A percentile compares a stretch with the other conserved stretches of the same genome.
Evolutionary conservation across 768 basidiomycete genomes (phyloP).

Genomic region (Dentipellis sp.): DNA sequence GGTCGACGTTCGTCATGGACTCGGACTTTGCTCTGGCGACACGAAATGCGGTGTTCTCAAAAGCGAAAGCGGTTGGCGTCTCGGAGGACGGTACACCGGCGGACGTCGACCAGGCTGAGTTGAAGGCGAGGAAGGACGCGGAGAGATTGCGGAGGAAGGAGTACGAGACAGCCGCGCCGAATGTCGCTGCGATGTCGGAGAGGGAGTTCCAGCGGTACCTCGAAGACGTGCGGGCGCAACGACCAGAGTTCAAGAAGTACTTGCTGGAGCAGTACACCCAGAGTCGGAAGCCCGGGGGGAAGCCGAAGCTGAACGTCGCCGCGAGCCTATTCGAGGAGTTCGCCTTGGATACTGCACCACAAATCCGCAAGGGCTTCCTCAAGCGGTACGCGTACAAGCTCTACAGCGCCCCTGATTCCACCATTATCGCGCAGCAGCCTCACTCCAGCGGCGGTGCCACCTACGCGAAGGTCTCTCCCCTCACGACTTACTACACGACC

Average conservation of each 20-base stretch:
- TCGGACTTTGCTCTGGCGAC: conserved; percentile 30
- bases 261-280: conserved; percentile 15
- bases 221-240: conserved; percentile 41
- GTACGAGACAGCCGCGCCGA: conserved; percentile 25
- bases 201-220: conserved; percentile 52
- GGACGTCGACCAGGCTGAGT: not conserved
- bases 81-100: not conserved
- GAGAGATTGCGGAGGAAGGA: not conserved
- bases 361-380: conserved; percentile 32
- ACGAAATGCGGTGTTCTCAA: not conserved
- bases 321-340: conserved; percentile 11
- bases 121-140: not conserved
- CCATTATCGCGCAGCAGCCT: conserved; percentile 50
- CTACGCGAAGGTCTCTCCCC: conserved; percentile 43
- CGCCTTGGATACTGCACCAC: conserved; percentile 2
- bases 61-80: not conserved
- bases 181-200: conserved; percentile 52
- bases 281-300: conserved; percentile 12
- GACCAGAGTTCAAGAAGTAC: conserved; percentile 46
- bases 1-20: conserved; percentile 29
- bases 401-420: conserved; percentile 20
- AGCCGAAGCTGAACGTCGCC: not conserved
- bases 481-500: conserved; percentile 46
- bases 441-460: conserved; percentile 55
- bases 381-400: conserved; percentile 18